Evolutionary conservation across 495 filamentous ascomycete genomes (phyloP).

Genomic region (Podospora tetraspora): DNA sequence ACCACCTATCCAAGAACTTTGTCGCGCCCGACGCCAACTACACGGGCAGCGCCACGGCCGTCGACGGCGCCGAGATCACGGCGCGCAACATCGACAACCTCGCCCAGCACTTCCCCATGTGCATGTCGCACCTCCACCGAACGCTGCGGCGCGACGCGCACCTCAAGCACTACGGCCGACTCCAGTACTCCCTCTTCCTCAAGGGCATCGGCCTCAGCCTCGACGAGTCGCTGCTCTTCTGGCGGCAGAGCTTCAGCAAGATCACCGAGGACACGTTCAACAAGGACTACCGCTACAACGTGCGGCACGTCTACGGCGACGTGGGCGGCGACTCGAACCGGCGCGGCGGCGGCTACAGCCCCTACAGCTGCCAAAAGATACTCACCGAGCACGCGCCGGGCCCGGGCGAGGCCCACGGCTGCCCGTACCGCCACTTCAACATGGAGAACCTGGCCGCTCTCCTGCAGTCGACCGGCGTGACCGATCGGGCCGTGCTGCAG

Average conservation of each 20-base stretch:
- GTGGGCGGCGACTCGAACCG: slow-evolving; percentile 89
- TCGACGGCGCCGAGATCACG: slow-evolving; percentile 64
- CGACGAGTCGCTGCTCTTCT: slow-evolving; percentile 91
- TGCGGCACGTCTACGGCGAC: slow-evolving; percentile 89
- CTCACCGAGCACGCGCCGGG: slow-evolving; percentile 79
- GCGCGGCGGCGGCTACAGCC: slow-evolving; percentile 77
- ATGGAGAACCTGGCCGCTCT: slow-evolving; percentile 74
- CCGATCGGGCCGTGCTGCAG: slow-evolving; percentile 68
- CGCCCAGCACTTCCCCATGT: slow-evolving; percentile 82
- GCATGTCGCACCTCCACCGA: slow-evolving; percentile 86
- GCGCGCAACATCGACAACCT: slow-evolving; percentile 78
- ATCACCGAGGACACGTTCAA: slow-evolving; percentile 89
- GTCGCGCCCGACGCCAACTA: slow-evolving; percentile 81
- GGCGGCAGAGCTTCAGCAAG: slow-evolving; percentile 76
- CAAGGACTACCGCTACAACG: slow-evolving; percentile 94
- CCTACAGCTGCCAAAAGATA: slow-evolving; percentile 91
- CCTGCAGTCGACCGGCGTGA: slow-evolving; percentile 68
- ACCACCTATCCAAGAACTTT: slow-evolving; percentile 89
- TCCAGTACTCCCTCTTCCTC: slow-evolving; percentile 95
- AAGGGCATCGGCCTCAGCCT: slow-evolving; percentile 92
- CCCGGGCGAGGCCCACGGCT: slow-evolving; percentile 83
- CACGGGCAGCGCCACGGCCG: slow-evolving; percentile 45
- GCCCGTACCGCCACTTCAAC: slow-evolving; percentile 89
- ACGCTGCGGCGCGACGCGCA: slow-evolving; percentile 78
- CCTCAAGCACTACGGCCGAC: slow-evolving; percentile 86